Base-by-base conservation (phyloP, 73 alveolate species). In the Halteria grandinella region DNA sequence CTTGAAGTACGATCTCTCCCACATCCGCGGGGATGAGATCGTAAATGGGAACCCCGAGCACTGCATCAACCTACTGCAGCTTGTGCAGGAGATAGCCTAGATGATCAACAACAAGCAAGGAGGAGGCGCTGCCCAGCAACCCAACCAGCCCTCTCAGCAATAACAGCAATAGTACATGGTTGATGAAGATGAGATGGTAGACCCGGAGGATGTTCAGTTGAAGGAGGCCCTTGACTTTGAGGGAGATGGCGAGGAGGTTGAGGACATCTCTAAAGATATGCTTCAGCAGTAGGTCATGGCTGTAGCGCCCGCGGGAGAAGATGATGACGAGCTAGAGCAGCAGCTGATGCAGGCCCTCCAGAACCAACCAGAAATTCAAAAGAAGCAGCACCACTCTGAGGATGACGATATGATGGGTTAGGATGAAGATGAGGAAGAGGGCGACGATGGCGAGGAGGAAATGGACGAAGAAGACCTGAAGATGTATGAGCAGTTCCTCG, bases 31-130 rank as follows among this genome's bases (percentile, higher is more conserved):
- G 3, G 53, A 39, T 4, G 85, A 55, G 41, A 80, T 80, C 18
- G 70, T 70, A 0, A 14, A 41, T 6, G 90, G 90, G n/a, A 54
- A 73, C 29, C 63, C 75, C 2, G 76, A 73, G 57, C 85, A 73
- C 29, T 32, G 64, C 17, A 73, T 73, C 33, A 73, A 73, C 29
- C 64, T 73, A 15, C 66, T 66, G 6, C 69, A 66, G 32, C 52
- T 66, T 12, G 66, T 66, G 12, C 52, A 66, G 20, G 69, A 66
- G 52, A 41, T 66, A n/a, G 43, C 80, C 2, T 52, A 45, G 53
- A 47, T 41, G 63, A 33, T 66, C 3, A 43, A 47, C 20, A 32
- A 62, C 21, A 41, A 25, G 1, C 69, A 45, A 47, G 80, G 66
- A 28, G 75, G 36, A 8, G 14, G 32, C 7, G 55, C 27, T n/a